These are phyloP conservation scores for Aspergillus cristatus DNA, from an alignment of 495 filamentous ascomycete genomes.

Conservation along the genomic window DNA sequence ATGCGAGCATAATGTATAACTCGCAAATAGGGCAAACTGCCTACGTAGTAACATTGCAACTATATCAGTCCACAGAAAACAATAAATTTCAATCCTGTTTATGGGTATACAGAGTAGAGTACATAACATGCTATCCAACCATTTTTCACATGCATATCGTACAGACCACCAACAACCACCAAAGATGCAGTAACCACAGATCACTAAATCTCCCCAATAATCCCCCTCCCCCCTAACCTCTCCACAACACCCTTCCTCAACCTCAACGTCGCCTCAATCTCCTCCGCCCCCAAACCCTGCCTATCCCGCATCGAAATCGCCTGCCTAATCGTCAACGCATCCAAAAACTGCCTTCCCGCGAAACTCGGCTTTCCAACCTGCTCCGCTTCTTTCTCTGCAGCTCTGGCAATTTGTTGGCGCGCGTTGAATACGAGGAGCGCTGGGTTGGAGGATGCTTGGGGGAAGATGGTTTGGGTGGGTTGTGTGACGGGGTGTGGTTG, in stretches of 20 bases:
- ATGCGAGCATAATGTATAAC: too few relatives aligned
- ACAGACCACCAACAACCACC: too few relatives aligned
- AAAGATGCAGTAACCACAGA: too few relatives aligned
- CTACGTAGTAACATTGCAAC: too few relatives aligned
- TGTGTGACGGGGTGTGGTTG: conserved; percentile 8
- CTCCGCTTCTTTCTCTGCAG: conserved; percentile 44
- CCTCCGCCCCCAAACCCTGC: conserved; percentile 32
- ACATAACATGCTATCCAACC: too few relatives aligned
- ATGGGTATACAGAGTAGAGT: too few relatives aligned
- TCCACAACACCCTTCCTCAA: conserved; percentile 49
- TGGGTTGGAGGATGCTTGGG: conserved; percentile 36
- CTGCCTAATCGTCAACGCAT: conserved; percentile 52
- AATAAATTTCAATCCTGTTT: too few relatives aligned
- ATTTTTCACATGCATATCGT: too few relatives aligned
- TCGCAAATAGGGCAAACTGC: too few relatives aligned
- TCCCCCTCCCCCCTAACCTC: conserved; percentile 41
- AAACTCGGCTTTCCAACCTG: conserved; percentile 34
- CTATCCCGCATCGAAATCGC: conserved; percentile 52
- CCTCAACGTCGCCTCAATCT: conserved; percentile 53
- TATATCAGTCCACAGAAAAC: too few relatives aligned
- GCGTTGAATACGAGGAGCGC: conserved; percentile 42
- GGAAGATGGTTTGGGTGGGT: conserved; percentile 32
- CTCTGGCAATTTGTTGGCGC: conserved; percentile 31
- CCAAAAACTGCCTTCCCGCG: conserved; percentile 45
- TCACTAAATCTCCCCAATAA: conserved; percentile 29